These are phyloP conservation scores for Alisma plantagoaquatica DNA, from an alignment of 106 monocot species.

Conservation along the genomic window DNA sequence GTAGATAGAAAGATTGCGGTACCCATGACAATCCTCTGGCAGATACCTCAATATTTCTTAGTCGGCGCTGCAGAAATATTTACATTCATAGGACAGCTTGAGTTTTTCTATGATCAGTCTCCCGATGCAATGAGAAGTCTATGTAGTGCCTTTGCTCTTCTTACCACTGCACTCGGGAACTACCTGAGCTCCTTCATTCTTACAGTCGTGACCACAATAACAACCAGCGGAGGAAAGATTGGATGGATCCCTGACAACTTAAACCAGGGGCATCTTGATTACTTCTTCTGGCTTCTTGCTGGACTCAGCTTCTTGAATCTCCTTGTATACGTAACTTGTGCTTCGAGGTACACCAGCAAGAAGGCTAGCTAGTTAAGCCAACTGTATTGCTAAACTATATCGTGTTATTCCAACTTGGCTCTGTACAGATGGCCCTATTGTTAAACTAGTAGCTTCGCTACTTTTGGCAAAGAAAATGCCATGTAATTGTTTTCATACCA, in stretches of 20 bases:
- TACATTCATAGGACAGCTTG: constrained; percentile 27
- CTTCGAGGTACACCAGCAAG: constrained; percentile 22
- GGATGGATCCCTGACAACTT: constrained; percentile 29
- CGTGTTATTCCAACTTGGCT: too few species aligned
- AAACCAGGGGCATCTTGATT: constrained; percentile 27
- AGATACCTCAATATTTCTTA: constrained; percentile 28
- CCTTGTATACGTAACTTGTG: constrained; percentile 10
- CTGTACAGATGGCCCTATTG: neutral
- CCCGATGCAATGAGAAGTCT: constrained; percentile 31
- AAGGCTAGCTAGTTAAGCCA: constrained; percentile 17
- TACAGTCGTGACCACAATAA: constrained; percentile 13
- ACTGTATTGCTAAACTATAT: too few species aligned
- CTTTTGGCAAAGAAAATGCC: too few species aligned
- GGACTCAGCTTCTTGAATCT: constrained; percentile 26
- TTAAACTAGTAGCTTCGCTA: too few species aligned
- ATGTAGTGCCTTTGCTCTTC: constrained; percentile 15
- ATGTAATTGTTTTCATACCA: too few species aligned
- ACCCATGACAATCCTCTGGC: constrained; percentile 21
- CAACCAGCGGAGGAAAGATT: constrained; percentile 9
- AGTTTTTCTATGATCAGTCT: constrained; percentile 30
- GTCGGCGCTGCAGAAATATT: constrained; percentile 29
- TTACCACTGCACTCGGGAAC: constrained; percentile 29
- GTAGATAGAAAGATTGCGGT: constrained; percentile 11
- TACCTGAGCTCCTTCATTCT: constrained; percentile 29
- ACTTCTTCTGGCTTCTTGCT: constrained; percentile 27